Conservation (phyloP, 148 eudicot species). For the Silene uniflora region DNA sequence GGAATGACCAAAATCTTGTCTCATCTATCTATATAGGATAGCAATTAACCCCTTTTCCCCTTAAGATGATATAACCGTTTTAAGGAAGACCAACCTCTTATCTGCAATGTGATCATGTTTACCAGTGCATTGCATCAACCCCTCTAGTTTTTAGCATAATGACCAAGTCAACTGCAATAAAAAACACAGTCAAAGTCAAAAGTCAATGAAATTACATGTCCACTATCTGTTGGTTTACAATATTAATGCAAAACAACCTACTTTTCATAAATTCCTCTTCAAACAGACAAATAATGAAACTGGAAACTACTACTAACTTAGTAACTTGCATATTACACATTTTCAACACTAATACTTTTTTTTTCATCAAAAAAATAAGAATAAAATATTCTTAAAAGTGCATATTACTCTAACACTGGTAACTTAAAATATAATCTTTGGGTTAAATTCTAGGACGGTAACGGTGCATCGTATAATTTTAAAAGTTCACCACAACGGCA, state of each 20-base stretch:
- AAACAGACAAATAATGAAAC: neutral
- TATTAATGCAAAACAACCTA: neutral
- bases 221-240: neutral
- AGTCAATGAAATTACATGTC: neutral
- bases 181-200: neutral
- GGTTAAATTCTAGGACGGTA: neutral
- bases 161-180: neutral
- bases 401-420: neutral
- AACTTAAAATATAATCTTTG: neutral
- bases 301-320: no score
- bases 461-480: no score
- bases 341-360: neutral
- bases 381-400: no score
- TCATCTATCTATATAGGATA: no score
- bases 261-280: neutral
- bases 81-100: no score
- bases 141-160: neutral
- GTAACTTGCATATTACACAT: neutral
- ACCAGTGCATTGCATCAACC: neutral
- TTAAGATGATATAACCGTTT: no score
- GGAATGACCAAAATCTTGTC: no score
- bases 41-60: no score
- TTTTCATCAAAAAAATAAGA: neutral
- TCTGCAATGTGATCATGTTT: no score
- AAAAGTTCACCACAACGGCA: no score